phyloP scores from a whole-genome alignment of 2,329 filamentous ascomycete species.

The Botrytis squamosa region DNA sequence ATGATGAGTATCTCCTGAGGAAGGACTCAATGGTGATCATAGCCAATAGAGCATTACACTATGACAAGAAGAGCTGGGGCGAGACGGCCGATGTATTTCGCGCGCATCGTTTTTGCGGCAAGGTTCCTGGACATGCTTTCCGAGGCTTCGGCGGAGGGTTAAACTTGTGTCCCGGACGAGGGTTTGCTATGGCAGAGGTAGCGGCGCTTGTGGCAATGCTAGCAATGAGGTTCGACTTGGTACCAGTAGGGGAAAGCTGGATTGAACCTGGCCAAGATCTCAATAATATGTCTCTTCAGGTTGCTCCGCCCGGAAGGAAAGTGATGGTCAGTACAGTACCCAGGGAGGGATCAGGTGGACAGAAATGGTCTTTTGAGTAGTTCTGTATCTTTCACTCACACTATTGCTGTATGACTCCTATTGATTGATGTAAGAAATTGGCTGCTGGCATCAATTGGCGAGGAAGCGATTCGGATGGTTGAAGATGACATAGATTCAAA shows the following conservation, averaged over 20 bases:
- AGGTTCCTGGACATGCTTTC: not conserved
- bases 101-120: not conserved
- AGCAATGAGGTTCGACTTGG: not conserved
- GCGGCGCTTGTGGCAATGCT: slow-evolving; percentile 3
- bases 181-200: slow-evolving; percentile 12
- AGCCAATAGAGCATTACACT: not conserved
- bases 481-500: not conserved
- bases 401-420: not conserved
- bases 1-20: slow-evolving; percentile 12
- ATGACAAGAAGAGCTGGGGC: not conserved
- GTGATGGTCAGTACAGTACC: not conserved
- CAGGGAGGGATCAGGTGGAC: not conserved
- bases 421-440: not conserved
- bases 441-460: not conserved
- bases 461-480: too few relatives aligned
- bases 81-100: not conserved
- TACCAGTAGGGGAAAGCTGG: not conserved
- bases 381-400: not conserved
- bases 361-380: slow-evolving; percentile 3
- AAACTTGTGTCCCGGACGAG: slow-evolving; percentile 8
- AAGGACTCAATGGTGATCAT: slow-evolving; percentile 7
- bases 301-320: not conserved
- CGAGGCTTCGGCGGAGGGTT: slow-evolving; percentile 12
- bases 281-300: not conserved
- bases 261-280: not conserved